Base-by-base conservation (phyloP, 2,329 filamentous ascomycete species). In the Canariomyces notabilis region DNA sequence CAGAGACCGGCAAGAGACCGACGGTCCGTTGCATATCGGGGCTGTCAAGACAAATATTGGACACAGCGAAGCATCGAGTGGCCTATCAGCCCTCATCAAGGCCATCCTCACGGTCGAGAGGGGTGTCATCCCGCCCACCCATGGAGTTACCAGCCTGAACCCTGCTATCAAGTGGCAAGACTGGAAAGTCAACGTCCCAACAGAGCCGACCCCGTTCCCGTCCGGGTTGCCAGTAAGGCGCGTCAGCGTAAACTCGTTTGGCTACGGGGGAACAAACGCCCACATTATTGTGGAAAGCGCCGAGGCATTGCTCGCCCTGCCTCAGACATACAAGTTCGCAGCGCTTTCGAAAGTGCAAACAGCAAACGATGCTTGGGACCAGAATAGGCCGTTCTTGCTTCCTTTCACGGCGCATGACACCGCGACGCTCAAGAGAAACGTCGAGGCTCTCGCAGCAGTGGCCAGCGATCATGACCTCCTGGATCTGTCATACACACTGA, bases 11-110 rank as follows among this genome's bases (percentile, higher is more conserved):
- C n/a, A n/a, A 9, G 39, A 57, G 1, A 26, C 52, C 19, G 34
- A 18, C 0, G 57, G 59, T n/a, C n/a, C n/a, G 2, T 37, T 44
- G 15, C 46, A 31, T 19, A 46, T 43, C 9, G 42, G 50, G 32
- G 63, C 6, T 6, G 59, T 69, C 8, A 71, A 70, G 41, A 60
- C 66, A 1, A 70, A 68, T 29, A 16, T 70, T 3, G 67, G 68
- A 2, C 68, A 70, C 44, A 49, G 55, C 1, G 67, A 70, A 45
- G 64, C 57, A 4, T 63, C 63, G 0, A 57, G 60, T 1, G 67
- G 65, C 1, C 34, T 67, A 1, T 56, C 56, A 0, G 52, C 53
- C 12, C 31, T 68, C 2, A 59, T 69, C 41, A 68, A 69, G 49
- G 48, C 52, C 1, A 58, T 66, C 1, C 23, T 68, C 7, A 52